Percentiles rank a stretch among this genome's conserved stretches.
Conservation (phyloP, 1,284 basidiomycete species). For the Pseudozyma sp. region DNA sequence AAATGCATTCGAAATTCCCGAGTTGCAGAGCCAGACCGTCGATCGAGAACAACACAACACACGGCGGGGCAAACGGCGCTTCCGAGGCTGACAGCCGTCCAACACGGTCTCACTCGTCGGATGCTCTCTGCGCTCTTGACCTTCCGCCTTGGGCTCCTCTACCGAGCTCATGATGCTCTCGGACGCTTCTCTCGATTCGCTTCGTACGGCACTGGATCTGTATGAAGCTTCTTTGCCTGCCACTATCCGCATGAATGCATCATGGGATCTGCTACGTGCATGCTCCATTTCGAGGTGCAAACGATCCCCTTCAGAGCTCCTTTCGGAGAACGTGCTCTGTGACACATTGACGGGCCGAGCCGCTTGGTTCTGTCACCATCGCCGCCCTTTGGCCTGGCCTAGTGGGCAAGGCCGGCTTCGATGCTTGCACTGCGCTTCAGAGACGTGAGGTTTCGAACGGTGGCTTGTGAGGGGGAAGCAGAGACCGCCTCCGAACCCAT, state of each 20-base stretch:
- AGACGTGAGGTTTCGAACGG: no score
- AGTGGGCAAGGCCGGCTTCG: no score
- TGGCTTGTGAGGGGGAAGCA: background rate
- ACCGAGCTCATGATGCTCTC: background rate
- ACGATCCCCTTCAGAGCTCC: background rate
- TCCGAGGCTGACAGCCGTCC: background rate
- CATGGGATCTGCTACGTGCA: constrained; percentile 18
- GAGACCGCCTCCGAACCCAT: background rate
- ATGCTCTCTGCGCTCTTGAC: background rate
- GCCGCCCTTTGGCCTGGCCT: no score
- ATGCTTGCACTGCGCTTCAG: no score
- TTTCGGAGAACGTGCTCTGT: constrained; percentile 9
- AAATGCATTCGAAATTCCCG: constrained; percentile 32
- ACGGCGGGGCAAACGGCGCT: background rate
- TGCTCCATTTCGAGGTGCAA: constrained; percentile 1
- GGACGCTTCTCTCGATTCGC: background rate
- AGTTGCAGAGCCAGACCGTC: constrained; percentile 9
- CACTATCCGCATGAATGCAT: constrained; percentile 11
- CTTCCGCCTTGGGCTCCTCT: background rate
- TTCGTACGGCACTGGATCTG: background rate
- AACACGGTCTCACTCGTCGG: background rate
- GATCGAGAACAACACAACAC: background rate
- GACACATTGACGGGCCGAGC: constrained; percentile 4
- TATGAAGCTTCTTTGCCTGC: constrained; percentile 7
- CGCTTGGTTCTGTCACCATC: background rate